Evolutionary conservation across 225 moss, liverwort and hornwort species (phyloP).

Genomic region (Neckera pumila): DNA sequence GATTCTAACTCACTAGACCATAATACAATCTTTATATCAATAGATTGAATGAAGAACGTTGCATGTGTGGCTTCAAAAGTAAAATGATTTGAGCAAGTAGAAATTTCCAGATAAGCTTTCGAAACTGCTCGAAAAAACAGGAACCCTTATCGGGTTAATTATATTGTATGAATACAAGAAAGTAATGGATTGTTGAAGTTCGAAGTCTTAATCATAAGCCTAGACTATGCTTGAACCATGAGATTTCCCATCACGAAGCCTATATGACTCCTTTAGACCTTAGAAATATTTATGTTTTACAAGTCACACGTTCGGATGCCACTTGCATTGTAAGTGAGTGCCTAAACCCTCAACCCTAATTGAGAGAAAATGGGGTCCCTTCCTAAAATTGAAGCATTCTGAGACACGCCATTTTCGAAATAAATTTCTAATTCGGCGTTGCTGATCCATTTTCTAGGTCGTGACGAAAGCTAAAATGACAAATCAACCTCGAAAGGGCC

Average conservation of each 20-base stretch:
- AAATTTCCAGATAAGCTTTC: neutral
- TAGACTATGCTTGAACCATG: neutral
- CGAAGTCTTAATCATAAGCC: neutral
- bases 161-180: neutral
- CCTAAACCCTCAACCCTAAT: neutral
- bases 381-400: too few relatives aligned
- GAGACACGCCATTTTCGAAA: neutral
- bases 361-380: neutral
- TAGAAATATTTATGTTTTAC: neutral
- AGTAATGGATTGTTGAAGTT: neutral
- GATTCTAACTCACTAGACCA: neutral
- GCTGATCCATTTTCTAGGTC: neutral
- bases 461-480: neutral
- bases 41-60: neutral
- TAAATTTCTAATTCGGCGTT: neutral
- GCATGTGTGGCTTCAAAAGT: neutral
- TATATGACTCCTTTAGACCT: neutral
- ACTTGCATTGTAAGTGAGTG: neutral
- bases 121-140: neutral
- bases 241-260: neutral
- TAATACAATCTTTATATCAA: neutral
- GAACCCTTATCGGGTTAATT: neutral
- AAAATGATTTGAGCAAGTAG: neutral
- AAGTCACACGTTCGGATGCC: neutral
- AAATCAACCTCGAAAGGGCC: neutral